These are phyloP conservation scores for Pseudevernia furfuracea DNA, from an alignment of 495 filamentous ascomycete genomes.

Conservation along the genomic window DNA sequence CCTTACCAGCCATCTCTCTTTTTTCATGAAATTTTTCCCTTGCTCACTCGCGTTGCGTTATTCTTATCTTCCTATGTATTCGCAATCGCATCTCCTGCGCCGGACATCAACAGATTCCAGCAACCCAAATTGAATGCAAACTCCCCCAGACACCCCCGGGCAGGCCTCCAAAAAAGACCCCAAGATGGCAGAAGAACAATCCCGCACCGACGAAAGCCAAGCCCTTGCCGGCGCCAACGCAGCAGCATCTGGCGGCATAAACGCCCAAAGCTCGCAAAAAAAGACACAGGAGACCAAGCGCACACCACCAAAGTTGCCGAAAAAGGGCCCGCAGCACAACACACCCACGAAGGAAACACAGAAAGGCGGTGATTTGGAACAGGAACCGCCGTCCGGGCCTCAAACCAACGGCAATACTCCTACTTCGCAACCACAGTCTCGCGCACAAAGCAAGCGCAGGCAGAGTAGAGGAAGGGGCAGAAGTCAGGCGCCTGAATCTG, in stretches of 20 bases:
- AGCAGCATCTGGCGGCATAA: slow-evolving; percentile 23
- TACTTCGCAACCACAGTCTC: slow-evolving; percentile 10
- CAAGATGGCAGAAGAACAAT: slow-evolving; percentile 25
- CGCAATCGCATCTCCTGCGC: neutral
- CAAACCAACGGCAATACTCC: slow-evolving; percentile 4
- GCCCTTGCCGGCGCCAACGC: slow-evolving; percentile 26
- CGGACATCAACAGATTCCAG: neutral
- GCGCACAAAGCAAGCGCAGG: slow-evolving; percentile 15
- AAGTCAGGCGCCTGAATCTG: slow-evolving; percentile 20
- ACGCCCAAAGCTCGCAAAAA: slow-evolving; percentile 24
- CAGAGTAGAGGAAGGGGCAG: slow-evolving; percentile 25
- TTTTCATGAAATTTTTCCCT: neutral
- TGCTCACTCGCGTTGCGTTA: neutral
- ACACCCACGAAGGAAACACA: slow-evolving; percentile 21
- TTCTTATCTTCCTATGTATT: neutral
- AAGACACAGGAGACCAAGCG: slow-evolving; percentile 24
- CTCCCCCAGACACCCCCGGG: slow-evolving; percentile 17
- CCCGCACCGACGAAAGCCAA: slow-evolving; percentile 22
- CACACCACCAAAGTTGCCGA: slow-evolving; percentile 26
- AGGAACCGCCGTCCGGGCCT: slow-evolving; percentile 7
- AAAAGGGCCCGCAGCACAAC: slow-evolving; percentile 19
- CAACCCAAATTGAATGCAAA: slow-evolving; percentile 14
- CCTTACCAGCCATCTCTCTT: neutral
- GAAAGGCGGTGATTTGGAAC: slow-evolving; percentile 15
- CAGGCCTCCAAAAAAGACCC: slow-evolving; percentile 7